phyloP scores from a whole-genome alignment of 2,329 filamentous ascomycete genomes.

The Phoma sp. region DNA sequence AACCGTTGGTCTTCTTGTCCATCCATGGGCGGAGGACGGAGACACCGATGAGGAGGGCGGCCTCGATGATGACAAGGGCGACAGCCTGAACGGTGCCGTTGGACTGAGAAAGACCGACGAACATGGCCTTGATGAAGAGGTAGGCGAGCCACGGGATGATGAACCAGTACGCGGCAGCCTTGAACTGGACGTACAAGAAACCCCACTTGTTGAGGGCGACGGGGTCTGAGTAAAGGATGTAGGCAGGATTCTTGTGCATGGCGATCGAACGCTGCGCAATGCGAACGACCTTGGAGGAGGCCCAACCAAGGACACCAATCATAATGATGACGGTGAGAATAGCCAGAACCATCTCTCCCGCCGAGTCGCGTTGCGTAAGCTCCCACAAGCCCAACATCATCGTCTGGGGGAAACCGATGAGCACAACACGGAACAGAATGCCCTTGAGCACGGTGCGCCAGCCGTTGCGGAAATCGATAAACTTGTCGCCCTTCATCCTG shows the following conservation, averaged over 20 bases:
- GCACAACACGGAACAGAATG: conserved; percentile 85
- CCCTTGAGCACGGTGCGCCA: conserved; percentile 94
- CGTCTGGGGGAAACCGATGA: conserved; percentile 93
- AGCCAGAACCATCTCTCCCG: conserved; percentile 84
- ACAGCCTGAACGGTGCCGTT: conserved; percentile 78
- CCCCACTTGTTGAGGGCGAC: conserved; percentile 96
- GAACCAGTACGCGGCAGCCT: conserved; percentile 94
- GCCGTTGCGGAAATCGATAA: conserved; percentile 91
- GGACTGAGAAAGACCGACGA: conserved; percentile 81
- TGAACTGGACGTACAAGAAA: conserved; percentile 96
- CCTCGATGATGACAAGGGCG: conserved; percentile 83
- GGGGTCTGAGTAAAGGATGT: conserved; percentile 97
- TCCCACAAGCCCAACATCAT: conserved; percentile 92
- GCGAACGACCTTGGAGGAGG: conserved; percentile 85
- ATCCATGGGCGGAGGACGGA: conserved; percentile 91
- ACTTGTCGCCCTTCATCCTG: conserved; percentile 84
- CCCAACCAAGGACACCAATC: conserved; percentile 80
- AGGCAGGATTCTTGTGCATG: conserved; percentile 96
- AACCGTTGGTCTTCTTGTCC: conserved; percentile 97
- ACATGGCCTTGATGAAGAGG: conserved; percentile 85
- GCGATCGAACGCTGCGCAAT: conserved; percentile 86
- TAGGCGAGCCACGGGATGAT: conserved; percentile 82
- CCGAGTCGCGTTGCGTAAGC: conserved; percentile 83
- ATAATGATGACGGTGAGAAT: conserved; percentile 89
- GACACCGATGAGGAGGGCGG: conserved; percentile 75